These are phyloP conservation scores for Stemphylium beticola DNA, from an alignment of 2,329 filamentous ascomycete species.

Conservation along the genomic window DNA sequence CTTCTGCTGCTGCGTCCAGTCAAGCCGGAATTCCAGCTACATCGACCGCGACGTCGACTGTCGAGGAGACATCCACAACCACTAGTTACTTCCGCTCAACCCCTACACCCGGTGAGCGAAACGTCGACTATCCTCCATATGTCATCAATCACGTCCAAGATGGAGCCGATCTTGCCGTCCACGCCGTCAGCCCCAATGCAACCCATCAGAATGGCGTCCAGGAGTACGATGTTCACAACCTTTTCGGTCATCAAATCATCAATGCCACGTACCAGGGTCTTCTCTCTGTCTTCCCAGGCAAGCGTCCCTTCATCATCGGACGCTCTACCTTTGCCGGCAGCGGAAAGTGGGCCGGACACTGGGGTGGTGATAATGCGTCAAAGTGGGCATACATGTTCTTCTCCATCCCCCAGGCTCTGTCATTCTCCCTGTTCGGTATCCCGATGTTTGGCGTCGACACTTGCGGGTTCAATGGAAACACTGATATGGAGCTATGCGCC, in stretches of 20 bases:
- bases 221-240: slow-evolving; percentile 85
- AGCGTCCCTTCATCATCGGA: slow-evolving; percentile 83
- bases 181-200: slow-evolving; percentile 77
- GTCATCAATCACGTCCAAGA: slow-evolving; percentile 76
- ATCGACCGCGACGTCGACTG: slow-evolving; percentile 4
- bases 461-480: slow-evolving; percentile 74
- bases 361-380: slow-evolving; percentile 75
- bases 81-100: slow-evolving; percentile 62
- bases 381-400: slow-evolving; percentile 77
- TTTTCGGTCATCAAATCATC: slow-evolving; percentile 72
- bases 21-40: slow-evolving; percentile 54
- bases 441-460: slow-evolving; percentile 71
- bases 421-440: slow-evolving; percentile 75
- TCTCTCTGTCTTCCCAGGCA: slow-evolving; percentile 65
- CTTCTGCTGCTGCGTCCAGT: slow-evolving; percentile 60
- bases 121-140: slow-evolving; percentile 78
- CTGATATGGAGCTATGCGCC: slow-evolving; percentile 72
- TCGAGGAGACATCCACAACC: slow-evolving; percentile 32
- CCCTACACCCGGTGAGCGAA: slow-evolving; percentile 67
- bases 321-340: slow-evolving; percentile 81
- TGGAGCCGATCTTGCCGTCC: slow-evolving; percentile 66
- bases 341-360: slow-evolving; percentile 79
- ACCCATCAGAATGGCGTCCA: slow-evolving; percentile 74
- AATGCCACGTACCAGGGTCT: slow-evolving; percentile 79
- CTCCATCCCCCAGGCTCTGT: slow-evolving; percentile 77